Percentiles rank a stretch among this genome's conserved stretches.
Evolutionary conservation across 164 flowering plant species (phyloP).

Genomic region (grape (Vitis vinifera)): ASM3070453v1 NC_081809.1:16922001-16922500

Average conservation of each 20-base stretch:
- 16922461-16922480: slow-evolving; percentile 19
- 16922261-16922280: slow-evolving; percentile 36
- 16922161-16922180: not conserved
- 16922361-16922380: slow-evolving; percentile 13
- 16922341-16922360: slow-evolving; percentile 17
- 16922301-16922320: slow-evolving; percentile 13
- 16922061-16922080: not conserved
- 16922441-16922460: slow-evolving; percentile 10
- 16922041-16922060: too few relatives aligned
- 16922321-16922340: slow-evolving; percentile 37
- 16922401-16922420: slow-evolving; percentile 24
- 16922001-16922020: slow-evolving; percentile 28
- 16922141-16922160: not conserved
- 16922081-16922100: slow-evolving; percentile 5
- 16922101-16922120: slow-evolving; percentile 20
- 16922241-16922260: slow-evolving; percentile 12
- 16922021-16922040: slow-evolving; percentile 38
- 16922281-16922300: slow-evolving; percentile 37
- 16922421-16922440: not conserved
- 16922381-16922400: slow-evolving; percentile 19
- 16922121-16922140: slow-evolving; percentile 10
- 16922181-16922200: not conserved
- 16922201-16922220: not conserved
- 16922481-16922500: slow-evolving; percentile 61
- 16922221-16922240: slow-evolving; percentile 25